Percentiles rank a stretch among this genome's conserved stretches.
Evolutionary conservation across 176 grass and related monocot species (phyloP).

Genomic region (Poa annua): DNA sequence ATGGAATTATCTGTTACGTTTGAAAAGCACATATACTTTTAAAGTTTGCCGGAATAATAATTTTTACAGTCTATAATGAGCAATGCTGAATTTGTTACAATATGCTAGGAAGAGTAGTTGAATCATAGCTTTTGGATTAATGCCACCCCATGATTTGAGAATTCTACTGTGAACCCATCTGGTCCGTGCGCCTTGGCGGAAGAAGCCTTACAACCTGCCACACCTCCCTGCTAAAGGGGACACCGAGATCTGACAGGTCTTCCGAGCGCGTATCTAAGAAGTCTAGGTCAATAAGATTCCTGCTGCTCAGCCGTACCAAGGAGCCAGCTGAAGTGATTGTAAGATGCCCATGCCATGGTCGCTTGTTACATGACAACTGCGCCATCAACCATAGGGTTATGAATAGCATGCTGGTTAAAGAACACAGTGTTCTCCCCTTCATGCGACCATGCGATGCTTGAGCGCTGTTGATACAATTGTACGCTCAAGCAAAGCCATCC

Average conservation of each 20-base stretch:
- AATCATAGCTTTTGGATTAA: neutral
- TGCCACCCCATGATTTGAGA: constrained; percentile 1
- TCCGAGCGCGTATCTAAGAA: neutral
- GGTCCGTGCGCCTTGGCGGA: neutral
- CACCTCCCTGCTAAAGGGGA: neutral
- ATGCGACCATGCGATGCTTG: neutral
- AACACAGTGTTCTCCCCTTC: neutral
- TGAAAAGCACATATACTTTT: neutral
- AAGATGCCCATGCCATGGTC: neutral
- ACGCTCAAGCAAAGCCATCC: too few relatives aligned
- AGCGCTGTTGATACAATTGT: neutral
- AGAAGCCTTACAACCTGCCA: neutral
- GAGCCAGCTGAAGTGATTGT: neutral
- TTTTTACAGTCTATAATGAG: neutral
- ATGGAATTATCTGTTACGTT: neutral
- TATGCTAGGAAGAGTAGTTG: neutral
- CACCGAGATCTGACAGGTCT: neutral
- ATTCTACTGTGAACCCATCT: neutral
- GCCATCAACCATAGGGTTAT: neutral
- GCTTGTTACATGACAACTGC: neutral
- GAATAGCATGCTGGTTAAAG: neutral
- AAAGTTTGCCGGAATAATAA: neutral
- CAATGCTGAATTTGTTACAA: neutral
- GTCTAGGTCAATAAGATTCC: neutral
- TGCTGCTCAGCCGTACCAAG: neutral